Base-by-base conservation (phyloP, 805 yeast genomes). In the Yarrowia yakushimensis region DNA sequence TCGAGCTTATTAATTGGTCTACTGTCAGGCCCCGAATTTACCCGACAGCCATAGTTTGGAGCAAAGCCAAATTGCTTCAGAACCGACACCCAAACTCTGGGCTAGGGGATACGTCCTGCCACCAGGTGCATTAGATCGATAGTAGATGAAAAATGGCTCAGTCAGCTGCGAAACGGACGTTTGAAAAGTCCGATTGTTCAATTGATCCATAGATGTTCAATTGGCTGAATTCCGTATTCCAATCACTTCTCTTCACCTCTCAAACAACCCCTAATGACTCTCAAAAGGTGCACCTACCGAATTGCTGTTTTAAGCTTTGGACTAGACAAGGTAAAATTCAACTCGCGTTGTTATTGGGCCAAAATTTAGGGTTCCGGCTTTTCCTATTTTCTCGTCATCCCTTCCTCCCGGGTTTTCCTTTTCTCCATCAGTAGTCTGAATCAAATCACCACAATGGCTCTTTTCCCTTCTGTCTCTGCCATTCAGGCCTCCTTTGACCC, bases 401-500 rank as follows among this genome's bases (percentile, higher is more conserved):
- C 43, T 57, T 41, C 54, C 39, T 39, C 41, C 50, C 39, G 23
- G 54, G 30, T 30, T 46, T 55, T 61, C 63, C 60, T 45, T 46
- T 39, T 43, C 63, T 52, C 60, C 48, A 30, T 37, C 63, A 37
- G 50, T 61, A 37, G 59, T 60, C 55, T 61, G 33, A 60, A 36
- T 42, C 46, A 60, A 41, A 43, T 22, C 63, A 45, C 15, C 60
- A 45, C 61, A 62, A 74, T 74, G 76, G 73, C 70, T 61, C 71
- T 74, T 61, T 76, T 75, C 72, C 78, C 78, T 22, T 72, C 77
- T 63, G 68, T 72, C 20, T 64, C 67, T 63, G 67, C 74, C 67
- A 67, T 75, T 61, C 67, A 70, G 72, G 70, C 75, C 50, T 70
- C 77, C 63, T 75, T 75, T 69, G 72, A 72, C 68, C 76, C 77